Conservation (phyloP, 139 green algal species). For the Chlorella sp. region DNA sequence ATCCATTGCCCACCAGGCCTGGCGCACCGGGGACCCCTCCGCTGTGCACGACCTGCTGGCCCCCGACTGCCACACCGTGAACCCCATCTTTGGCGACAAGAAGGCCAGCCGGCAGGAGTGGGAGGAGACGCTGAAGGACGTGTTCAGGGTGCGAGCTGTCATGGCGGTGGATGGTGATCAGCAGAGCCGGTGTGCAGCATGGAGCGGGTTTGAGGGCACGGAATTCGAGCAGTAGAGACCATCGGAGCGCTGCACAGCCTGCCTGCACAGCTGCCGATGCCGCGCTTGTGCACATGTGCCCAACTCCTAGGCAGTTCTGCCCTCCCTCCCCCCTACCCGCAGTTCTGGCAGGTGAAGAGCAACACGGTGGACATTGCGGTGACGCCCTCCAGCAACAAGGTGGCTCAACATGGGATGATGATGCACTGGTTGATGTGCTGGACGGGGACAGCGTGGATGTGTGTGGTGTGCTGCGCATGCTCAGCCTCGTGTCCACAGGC, state of each 20-base stretch:
- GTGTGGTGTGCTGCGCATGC: no score
- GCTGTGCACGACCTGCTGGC: conserved; percentile 22
- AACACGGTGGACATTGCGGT: conserved; percentile 38
- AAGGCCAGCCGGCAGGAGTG: conserved; percentile 31
- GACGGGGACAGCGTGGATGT: no score
- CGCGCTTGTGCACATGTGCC: no score
- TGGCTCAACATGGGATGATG: not conserved
- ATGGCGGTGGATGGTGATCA: no score
- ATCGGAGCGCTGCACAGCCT: no score
- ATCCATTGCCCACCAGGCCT: conserved; percentile 12
- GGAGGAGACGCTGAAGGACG: conserved; percentile 31
- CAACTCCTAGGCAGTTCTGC: no score
- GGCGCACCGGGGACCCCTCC: conserved; percentile 6
- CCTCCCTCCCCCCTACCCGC: not conserved
- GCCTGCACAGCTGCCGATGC: no score
- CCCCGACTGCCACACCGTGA: not conserved
- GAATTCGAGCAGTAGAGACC: no score
- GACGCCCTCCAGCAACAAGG: conserved; percentile 32
- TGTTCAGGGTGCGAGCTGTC: conserved; percentile 8
- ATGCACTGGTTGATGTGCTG: not conserved
- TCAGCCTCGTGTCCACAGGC: not conserved
- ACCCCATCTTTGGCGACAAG: conserved; percentile 26
- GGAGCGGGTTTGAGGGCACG: no score
- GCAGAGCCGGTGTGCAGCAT: no score
- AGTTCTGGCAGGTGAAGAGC: conserved; percentile 31